Conservation (phyloP, 2,329 filamentous ascomycete genomes). For the Alternaria gaisen region DNA sequence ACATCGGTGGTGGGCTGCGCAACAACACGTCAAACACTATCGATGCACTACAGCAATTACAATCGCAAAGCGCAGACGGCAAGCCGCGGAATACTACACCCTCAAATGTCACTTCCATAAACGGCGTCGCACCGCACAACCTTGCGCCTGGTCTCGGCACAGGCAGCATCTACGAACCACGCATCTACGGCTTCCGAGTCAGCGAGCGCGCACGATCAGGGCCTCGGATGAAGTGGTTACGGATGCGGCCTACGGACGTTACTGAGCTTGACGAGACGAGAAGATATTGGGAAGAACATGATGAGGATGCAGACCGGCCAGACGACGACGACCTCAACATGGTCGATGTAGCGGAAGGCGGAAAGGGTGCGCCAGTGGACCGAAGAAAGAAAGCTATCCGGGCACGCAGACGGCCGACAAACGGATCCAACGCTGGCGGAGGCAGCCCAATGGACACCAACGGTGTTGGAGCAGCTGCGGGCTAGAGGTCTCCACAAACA, state of each 20-base stretch:
- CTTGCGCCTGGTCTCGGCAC: conserved; percentile 86
- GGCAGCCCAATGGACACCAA: conserved; percentile 55
- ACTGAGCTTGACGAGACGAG: conserved; percentile 80
- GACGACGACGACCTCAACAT: conserved; percentile 52
- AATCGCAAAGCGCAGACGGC: conserved; percentile 46
- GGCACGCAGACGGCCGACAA: conserved; percentile 47
- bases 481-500: conserved; percentile 18
- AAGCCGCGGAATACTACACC: conserved; percentile 47
- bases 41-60: conserved; percentile 47
- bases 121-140: conserved; percentile 87
- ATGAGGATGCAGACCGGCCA: conserved; percentile 49
- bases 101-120: conserved; percentile 63
- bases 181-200: conserved; percentile 96
- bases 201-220: conserved; percentile 89
- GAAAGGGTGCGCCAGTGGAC: conserved; percentile 38
- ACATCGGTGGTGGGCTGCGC: conserved; percentile 77
- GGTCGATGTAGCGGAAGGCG: conserved; percentile 47
- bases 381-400: conserved; percentile 51
- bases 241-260: conserved; percentile 81
- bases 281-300: conserved; percentile 54
- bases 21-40: conserved; percentile 55
- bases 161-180: conserved; percentile 88
- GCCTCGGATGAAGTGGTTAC: conserved; percentile 95
- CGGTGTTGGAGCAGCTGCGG: conserved; percentile 43
- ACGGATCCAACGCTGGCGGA: conserved; percentile 38